Evolutionary conservation across 2,329 filamentous ascomycete genomes (phyloP), one percentile per base, ranked within the genome.

Genomic region (Lomentospora prolificans): DNA sequence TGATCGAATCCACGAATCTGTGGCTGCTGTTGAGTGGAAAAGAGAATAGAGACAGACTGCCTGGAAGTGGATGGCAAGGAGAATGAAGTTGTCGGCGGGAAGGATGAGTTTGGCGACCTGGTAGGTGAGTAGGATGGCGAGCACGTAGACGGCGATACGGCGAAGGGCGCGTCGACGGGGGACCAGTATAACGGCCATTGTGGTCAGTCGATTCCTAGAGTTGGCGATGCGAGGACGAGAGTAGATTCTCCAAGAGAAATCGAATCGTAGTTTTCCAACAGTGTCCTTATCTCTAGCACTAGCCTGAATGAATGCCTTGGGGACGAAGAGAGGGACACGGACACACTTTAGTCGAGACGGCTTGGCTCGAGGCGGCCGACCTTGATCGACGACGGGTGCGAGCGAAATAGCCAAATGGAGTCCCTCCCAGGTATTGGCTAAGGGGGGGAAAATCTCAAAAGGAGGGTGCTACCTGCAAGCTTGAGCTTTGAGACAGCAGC

Each of bases 1-100:
- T 60, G 66, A 67, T 39, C 44, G 53, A 17, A 78, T 65, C 70
- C 74, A 76, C 28, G 70, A 69, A 56, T 77, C 74, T 61, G 64
- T 64, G 28, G 66, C 61, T 12, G 63, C 60, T 33, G 62, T 57
- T 6, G 64, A 60, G 24, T 60, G 61, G 27, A 73, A 57, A 24
- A 62, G 57, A 53, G 67, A 66, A 44, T 64, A 60, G 31, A 69
- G 53, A n/a, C 70, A 66, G 12, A 56, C 55, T 14, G 51, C 17
- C 33, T 59, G 55, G 58, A 60, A 61, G 54, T 57, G 59, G 5
- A 61, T n/a, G 25, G 58, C 58, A 4, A 61, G 58, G 14, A 55
- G 53, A 22, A 58, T 33, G 10, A 57, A 44, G 46, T 56, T 60
- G 50, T 61, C 60, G 50, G 57, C 53, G 5, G 60, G 60, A 3